Evolutionary conservation across 257 asterid species (phyloP).

Genomic region (Solanum phureja): DNA sequence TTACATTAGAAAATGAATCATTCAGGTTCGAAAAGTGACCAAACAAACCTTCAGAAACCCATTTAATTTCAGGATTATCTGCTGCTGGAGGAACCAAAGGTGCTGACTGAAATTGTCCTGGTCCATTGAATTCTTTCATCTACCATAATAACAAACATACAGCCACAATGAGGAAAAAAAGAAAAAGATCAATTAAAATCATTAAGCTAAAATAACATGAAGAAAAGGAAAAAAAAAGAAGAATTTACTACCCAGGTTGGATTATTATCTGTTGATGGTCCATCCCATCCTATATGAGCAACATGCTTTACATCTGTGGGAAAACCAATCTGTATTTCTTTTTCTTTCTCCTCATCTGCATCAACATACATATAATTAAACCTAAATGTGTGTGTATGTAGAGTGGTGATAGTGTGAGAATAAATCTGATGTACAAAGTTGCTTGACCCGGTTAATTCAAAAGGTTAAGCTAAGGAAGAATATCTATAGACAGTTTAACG

Average conservation of each 20-base stretch:
- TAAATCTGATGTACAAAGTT: not conserved
- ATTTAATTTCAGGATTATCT: slow-evolving; percentile 55
- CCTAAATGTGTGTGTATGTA: not conserved
- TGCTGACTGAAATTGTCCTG: slow-evolving; percentile 44
- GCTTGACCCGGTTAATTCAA: not conserved
- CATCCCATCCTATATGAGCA: slow-evolving; percentile 97
- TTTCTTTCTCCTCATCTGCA: slow-evolving; percentile 71
- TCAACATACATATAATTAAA: not conserved
- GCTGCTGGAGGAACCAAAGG: slow-evolving; percentile 41
- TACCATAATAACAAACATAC: not conserved
- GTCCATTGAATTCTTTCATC: slow-evolving; percentile 64
- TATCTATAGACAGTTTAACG: not conserved
- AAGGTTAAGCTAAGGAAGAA: not conserved
- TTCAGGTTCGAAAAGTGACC: not conserved
- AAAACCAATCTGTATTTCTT: slow-evolving; percentile 69
- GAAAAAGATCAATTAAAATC: not conserved
- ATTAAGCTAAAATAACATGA: not conserved
- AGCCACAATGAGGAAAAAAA: not conserved
- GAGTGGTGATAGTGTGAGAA: not conserved
- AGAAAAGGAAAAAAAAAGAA: not conserved
- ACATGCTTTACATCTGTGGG: slow-evolving; percentile 99
- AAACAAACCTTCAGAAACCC: slow-evolving; percentile 73
- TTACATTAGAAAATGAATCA: not conserved
- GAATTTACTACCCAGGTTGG: slow-evolving; percentile 69
- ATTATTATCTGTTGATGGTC: slow-evolving; percentile 46